These are phyloP conservation scores for Apostasia shenzhenica DNA, from an alignment of 106 monocot genomes.

Conservation along the genomic window DNA sequence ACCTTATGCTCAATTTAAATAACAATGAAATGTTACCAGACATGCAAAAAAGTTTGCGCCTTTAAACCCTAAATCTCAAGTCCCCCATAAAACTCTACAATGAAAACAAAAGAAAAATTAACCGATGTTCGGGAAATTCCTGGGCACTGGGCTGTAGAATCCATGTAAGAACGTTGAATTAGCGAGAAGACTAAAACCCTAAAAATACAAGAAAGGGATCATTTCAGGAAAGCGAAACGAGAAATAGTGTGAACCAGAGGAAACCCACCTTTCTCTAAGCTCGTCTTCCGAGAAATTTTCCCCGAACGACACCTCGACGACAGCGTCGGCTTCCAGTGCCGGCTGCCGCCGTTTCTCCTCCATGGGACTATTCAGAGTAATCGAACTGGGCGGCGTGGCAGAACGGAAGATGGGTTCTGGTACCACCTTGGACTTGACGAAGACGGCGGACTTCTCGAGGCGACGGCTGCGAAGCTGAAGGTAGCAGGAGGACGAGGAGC, in stretches of 20 bases:
- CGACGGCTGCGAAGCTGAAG: slow-evolving; percentile 66
- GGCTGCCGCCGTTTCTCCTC: neutral
- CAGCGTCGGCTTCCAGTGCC: slow-evolving; percentile 1
- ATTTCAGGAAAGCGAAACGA: neutral
- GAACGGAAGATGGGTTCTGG: neutral
- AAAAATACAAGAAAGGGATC: neutral
- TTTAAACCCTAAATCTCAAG: no score
- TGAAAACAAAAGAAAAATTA: neutral
- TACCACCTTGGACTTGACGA: neutral
- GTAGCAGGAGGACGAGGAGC: slow-evolving; percentile 17
- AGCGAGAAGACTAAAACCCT: neutral
- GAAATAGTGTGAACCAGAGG: neutral
- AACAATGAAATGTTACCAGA: no score
- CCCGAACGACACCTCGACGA: slow-evolving; percentile 34
- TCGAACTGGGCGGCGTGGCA: slow-evolving; percentile 26
- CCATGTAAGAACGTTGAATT: neutral
- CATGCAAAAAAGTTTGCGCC: no score
- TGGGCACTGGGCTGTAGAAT: neutral
- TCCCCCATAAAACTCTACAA: no score
- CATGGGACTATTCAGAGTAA: neutral
- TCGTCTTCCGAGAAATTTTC: slow-evolving; percentile 38
- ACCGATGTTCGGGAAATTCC: neutral
- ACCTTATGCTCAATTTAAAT: no score
- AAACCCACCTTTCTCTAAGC: slow-evolving; percentile 28
- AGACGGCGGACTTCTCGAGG: slow-evolving; percentile 47